These are phyloP conservation scores for Annulohypoxylon moriforme DNA, from an alignment of 495 filamentous ascomycete species.

Conservation along the genomic window DNA sequence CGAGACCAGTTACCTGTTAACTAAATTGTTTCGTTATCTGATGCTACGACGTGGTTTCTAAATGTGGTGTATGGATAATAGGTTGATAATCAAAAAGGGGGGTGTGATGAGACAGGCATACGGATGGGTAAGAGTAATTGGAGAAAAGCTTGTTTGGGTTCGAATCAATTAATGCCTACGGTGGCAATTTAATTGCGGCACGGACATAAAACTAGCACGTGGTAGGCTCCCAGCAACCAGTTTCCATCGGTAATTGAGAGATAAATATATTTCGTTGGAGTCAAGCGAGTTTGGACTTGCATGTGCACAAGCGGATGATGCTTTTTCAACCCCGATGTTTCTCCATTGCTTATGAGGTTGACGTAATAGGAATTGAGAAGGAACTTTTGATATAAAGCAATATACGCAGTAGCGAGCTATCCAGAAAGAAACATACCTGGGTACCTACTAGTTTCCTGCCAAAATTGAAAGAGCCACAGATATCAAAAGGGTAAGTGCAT, in stretches of 20 bases:
- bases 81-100: conserved; percentile 14
- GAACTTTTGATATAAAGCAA: not conserved
- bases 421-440: too few species aligned
- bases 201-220: not conserved
- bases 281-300: conserved; percentile 4
- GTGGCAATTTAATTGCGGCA: not conserved
- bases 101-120: conserved; percentile 12
- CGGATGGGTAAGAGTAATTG: conserved; percentile 13
- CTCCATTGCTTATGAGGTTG: not conserved
- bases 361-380: not conserved
- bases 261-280: conserved; percentile 20
- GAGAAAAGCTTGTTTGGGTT: conserved; percentile 3
- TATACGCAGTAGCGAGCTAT: too few species aligned
- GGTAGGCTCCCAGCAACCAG: not conserved
- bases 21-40: not conserved
- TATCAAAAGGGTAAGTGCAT: too few species aligned
- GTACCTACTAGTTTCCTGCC: too few species aligned
- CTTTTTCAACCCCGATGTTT: not conserved
- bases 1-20: not conserved
- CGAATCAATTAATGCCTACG: not conserved
- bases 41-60: not conserved
- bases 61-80: conserved; percentile 10
- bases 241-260: conserved; percentile 12
- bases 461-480: too few species aligned
- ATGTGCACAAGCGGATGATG: not conserved